phyloP scores from a whole-genome alignment of 345 rosid genomes.

The Erucastrum elatum region DNA sequence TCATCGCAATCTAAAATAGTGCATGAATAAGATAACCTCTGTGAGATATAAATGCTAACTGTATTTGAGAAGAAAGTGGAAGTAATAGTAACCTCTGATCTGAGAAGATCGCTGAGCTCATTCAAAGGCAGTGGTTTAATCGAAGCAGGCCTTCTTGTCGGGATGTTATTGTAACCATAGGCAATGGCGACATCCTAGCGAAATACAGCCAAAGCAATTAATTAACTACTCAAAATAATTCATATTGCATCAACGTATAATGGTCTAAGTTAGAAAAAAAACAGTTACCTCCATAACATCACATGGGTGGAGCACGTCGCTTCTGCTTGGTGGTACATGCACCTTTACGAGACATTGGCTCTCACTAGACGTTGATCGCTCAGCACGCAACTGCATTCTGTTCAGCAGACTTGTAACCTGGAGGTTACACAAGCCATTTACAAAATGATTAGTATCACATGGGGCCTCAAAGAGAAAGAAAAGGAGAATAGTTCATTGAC shows the following conservation, averaged over 20 bases:
- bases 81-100: slow-evolving; percentile 60
- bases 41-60: not conserved
- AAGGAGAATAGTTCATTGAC: not conserved
- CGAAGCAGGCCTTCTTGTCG: slow-evolving; percentile 62
- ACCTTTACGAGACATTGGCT: slow-evolving; percentile 45
- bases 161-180: slow-evolving; percentile 84
- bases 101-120: slow-evolving; percentile 74
- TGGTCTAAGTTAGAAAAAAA: not conserved
- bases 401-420: slow-evolving; percentile 72
- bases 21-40: not conserved
- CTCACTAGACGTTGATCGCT: slow-evolving; percentile 41
- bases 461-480: not conserved
- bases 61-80: slow-evolving; percentile 4
- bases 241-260: not conserved
- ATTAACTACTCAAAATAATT: not conserved
- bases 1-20: slow-evolving; percentile 64
- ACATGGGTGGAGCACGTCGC: slow-evolving; percentile 91
- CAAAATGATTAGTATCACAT: slow-evolving; percentile 1
- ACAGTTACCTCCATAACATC: slow-evolving; percentile 88
- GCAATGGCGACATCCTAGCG: slow-evolving; percentile 93
- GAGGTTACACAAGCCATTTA: slow-evolving; percentile 19
- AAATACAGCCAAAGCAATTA: slow-evolving; percentile 25
- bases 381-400: slow-evolving; percentile 76
- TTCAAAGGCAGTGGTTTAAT: slow-evolving; percentile 68
- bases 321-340: slow-evolving; percentile 78